phyloP scores from a whole-genome alignment of 768 basidiomycete species.

The Dioszegia aurantiaca region DNA sequence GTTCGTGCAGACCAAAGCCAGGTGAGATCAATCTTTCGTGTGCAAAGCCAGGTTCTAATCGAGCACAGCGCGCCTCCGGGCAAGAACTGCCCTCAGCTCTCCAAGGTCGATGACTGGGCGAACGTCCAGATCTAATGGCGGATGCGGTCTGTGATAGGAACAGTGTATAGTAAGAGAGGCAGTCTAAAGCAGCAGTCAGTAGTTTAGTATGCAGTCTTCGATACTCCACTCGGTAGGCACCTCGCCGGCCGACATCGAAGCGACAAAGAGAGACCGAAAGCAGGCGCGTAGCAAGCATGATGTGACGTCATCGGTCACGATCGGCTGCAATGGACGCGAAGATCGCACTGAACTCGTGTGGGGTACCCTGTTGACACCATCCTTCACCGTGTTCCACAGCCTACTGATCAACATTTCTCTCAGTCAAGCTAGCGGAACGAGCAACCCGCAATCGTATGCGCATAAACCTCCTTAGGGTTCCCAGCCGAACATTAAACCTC shows the following conservation, averaged over 20 bases:
- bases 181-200: not conserved
- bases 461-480: not conserved
- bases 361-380: too few relatives aligned
- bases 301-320: too few relatives aligned
- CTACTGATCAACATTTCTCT: too few relatives aligned
- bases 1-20: slow-evolving; percentile 68
- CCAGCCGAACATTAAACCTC: not conserved
- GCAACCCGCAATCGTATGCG: slow-evolving; percentile 12
- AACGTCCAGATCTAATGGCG: slow-evolving; percentile 27
- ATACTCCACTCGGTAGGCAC: too few relatives aligned
- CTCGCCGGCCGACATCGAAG: too few relatives aligned
- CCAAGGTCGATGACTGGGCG: slow-evolving; percentile 60
- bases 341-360: too few relatives aligned
- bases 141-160: not conserved
- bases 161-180: not conserved
- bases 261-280: too few relatives aligned
- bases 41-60: slow-evolving; percentile 1
- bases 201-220: too few relatives aligned
- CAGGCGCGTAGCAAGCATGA: too few relatives aligned
- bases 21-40: slow-evolving; percentile 21
- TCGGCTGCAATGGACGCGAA: too few relatives aligned
- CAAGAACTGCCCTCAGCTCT: slow-evolving; percentile 59
- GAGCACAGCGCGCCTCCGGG: slow-evolving; percentile 53
- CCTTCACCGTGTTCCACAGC: too few relatives aligned
- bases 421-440: too few relatives aligned